A percentile compares a stretch with the other conserved stretches of the same genome.
phyloP scores from a whole-genome alignment of 805 yeast species.

The Metschnikowia vanudenii region DNA sequence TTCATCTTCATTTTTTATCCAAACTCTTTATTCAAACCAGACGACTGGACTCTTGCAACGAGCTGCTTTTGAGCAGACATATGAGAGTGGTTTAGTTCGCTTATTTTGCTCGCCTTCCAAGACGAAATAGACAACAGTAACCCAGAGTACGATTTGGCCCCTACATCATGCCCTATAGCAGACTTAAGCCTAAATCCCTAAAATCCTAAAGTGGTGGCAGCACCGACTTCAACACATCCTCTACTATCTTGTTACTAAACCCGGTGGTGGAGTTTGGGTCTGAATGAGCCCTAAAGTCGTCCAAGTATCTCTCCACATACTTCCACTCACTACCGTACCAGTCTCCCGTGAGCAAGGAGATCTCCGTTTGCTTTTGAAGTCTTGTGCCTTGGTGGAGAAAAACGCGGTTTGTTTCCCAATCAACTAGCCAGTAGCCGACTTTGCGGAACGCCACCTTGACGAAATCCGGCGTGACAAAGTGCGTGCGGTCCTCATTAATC shows the following conservation, averaged over 20 bases:
- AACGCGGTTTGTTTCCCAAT: conserved; percentile 35
- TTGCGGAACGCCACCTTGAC: conserved; percentile 39
- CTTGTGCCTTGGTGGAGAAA: conserved; percentile 13
- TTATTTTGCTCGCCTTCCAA: too few relatives aligned
- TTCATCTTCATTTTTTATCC: too few relatives aligned
- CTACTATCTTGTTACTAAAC: conserved; percentile 34
- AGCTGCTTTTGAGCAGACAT: too few relatives aligned
- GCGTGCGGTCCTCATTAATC: not conserved
- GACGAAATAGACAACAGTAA: too few relatives aligned
- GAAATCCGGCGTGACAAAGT: conserved; percentile 38
- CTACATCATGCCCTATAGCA: too few relatives aligned
- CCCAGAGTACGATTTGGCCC: too few relatives aligned
- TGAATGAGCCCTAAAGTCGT: conserved; percentile 17
- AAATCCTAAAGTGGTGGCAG: conserved; percentile 39
- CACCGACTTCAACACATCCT: conserved; percentile 35
- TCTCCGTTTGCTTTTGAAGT: conserved; percentile 25
- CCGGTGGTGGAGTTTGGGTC: conserved; percentile 34
- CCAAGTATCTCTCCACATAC: conserved; percentile 30
- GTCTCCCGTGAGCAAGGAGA: conserved; percentile 39
- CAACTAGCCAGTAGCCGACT: conserved; percentile 44
- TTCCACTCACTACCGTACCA: conserved; percentile 46
- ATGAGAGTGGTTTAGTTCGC: too few relatives aligned
- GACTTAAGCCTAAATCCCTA: too few relatives aligned
- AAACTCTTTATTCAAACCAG: too few relatives aligned
- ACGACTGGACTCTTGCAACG: too few relatives aligned